A percentile compares a stretch with the other conserved stretches of the same genome.
These are phyloP conservation scores for Penicillium sp. DNA, from an alignment of 2,329 filamentous ascomycete species.

Conservation along the genomic window DNA sequence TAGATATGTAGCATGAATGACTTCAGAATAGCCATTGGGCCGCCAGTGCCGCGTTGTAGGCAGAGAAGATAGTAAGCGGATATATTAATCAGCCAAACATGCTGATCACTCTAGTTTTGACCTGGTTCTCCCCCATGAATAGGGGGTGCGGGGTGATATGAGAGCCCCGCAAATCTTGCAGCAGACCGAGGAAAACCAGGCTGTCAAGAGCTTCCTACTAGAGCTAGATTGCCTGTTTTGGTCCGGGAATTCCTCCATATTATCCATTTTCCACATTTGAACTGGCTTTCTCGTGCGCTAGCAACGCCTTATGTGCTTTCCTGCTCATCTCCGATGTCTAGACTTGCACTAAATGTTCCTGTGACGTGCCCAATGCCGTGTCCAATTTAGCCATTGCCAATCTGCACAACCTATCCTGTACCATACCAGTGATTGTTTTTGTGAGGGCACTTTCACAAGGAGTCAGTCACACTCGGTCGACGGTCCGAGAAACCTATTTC, in stretches of 20 bases:
- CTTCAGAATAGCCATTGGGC: too few species aligned
- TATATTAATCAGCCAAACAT: too few species aligned
- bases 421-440: background rate
- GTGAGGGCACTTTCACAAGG: background rate
- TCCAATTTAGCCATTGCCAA: background rate
- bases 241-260: constrained; percentile 8
- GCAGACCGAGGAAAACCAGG: background rate
- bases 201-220: background rate
- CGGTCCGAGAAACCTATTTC: background rate
- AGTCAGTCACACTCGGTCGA: background rate
- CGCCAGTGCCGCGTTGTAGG: too few species aligned
- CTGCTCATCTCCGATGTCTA: background rate
- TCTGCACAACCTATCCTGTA: background rate
- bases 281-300: background rate
- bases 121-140: background rate
- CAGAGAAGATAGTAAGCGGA: too few species aligned
- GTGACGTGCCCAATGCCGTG: background rate
- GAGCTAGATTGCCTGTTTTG: constrained; percentile 5
- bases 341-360: background rate
- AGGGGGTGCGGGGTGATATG: background rate
- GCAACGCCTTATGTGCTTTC: background rate
- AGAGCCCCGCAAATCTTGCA: background rate
- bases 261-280: background rate
- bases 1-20: too few species aligned
- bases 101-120: background rate